A percentile compares a stretch with the other conserved stretches of the same genome.
These are phyloP conservation scores for Novymonas esmeraldas DNA, from an alignment of 208 protist species.

Conservation along the genomic window DNA sequence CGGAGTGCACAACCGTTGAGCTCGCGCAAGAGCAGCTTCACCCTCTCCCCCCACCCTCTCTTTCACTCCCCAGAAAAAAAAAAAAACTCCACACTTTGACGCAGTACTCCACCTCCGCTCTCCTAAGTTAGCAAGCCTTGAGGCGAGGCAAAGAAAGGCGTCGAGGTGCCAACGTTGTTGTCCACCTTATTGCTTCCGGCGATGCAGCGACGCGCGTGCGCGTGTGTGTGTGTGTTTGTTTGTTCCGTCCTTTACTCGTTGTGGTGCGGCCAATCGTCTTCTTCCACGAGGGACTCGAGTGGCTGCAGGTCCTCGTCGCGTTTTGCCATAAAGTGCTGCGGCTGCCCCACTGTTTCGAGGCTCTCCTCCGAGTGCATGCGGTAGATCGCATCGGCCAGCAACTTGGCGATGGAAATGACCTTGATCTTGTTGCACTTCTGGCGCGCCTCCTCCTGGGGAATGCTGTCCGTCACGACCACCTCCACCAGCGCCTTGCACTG, in stretches of 20 bases:
- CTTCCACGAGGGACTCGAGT: constrained; percentile 83
- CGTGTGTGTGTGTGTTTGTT: neutral
- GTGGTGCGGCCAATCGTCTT: constrained; percentile 63
- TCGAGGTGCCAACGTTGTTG: too few species aligned
- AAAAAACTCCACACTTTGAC: too few species aligned
- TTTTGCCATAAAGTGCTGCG: constrained; percentile 35
- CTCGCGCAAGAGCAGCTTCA: too few species aligned
- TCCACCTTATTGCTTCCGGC: too few species aligned
- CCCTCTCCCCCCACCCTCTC: too few species aligned
- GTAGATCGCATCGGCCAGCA: constrained; percentile 89
- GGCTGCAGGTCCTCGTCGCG: constrained; percentile 76
- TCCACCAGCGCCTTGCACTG: constrained; percentile 86
- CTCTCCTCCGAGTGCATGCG: constrained; percentile 89
- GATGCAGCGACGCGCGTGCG: neutral
- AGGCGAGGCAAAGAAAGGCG: too few species aligned
- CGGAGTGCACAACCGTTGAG: too few species aligned
- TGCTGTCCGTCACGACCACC: constrained; percentile 94
- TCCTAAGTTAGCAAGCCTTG: too few species aligned
- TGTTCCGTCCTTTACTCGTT: constrained; percentile 13
- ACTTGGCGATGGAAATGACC: constrained; percentile 85
- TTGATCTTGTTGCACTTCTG: constrained; percentile 83
- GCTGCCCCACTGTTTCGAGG: constrained; percentile 59
- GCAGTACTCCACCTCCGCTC: too few species aligned
- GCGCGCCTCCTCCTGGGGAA: constrained; percentile 74
- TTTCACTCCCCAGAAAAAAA: too few species aligned